Evolutionary conservation across 129 eudicot species (phyloP), one percentile per base, ranked within the genome.

Genomic region (Flaveria brownii): DNA sequence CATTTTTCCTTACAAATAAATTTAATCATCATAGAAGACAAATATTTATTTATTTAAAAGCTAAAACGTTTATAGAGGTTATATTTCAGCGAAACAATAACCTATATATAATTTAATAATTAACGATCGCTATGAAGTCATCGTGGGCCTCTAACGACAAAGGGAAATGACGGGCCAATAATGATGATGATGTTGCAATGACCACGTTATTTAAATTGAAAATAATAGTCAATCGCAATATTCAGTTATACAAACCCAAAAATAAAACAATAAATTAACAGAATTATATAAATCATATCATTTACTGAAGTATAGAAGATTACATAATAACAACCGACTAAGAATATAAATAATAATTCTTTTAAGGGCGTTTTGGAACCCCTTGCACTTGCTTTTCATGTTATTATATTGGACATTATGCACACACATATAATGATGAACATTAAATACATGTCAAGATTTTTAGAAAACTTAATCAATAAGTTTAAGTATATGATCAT

Each of bases 121-220:
- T 52, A 52, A 8, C 2, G 60, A 52, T n/a, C 23, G 23, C 18
- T 47, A 28, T 62, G 26, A 42, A 28, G 66, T 56, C 68, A 79
- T 63, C 17, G 78, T 80, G 69, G 83, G 68, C 70, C 76, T 55
- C 36, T 77, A 67, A 18, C 2, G 74, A 73, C 71, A 7, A 18
- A 23, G 73, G 39, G 78, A 63, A 52, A 62, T 71, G 72, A 71
- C 72, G 36, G 73, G 72, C 50, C 22, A 36, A 65, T 47, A 64
- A 64, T 79, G 73, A 39, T 72, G 66, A 17, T 73, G 78, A 63
- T 72, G 49, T 64, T 63, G 64, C 56, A 72, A 64, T 72, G 52
- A 39, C 60, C 74, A 79, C 78, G 51, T 72, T 64, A 42, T 49
- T 64, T 30, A 42, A 36, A 39, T 50, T 22, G 33, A 62, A 61